Percentiles rank a stretch among this genome's conserved stretches.
phyloP scores from a whole-genome alignment of 108 stramenopile genomes.

The Conticribra weissflogii region DNA sequence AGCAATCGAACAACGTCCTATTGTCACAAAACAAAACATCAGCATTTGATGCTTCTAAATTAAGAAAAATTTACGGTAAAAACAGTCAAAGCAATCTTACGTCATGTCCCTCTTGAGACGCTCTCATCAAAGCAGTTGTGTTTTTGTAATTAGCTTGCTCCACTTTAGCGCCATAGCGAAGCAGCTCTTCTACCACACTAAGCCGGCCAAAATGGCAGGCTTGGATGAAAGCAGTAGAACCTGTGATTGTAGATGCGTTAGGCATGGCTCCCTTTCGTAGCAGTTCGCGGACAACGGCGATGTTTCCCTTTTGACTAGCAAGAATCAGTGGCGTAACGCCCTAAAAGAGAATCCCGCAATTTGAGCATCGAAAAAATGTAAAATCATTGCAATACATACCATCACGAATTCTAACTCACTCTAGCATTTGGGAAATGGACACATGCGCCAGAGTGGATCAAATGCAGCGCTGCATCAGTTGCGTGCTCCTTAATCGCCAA shows the following conservation, averaged over 20 bases:
- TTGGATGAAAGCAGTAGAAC: slow-evolving; percentile 85
- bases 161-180: slow-evolving; percentile 57
- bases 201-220: slow-evolving; percentile 85
- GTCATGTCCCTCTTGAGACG: slow-evolving; percentile 84
- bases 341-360: slow-evolving; percentile 42
- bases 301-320: slow-evolving; percentile 77
- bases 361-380: too few relatives aligned
- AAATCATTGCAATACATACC: neutral
- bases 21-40: neutral
- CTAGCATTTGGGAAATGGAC: slow-evolving; percentile 51
- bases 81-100: slow-evolving; percentile 4
- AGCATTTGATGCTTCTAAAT: neutral
- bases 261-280: slow-evolving; percentile 48
- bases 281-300: slow-evolving; percentile 62
- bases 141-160: slow-evolving; percentile 81
- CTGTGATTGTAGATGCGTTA: slow-evolving; percentile 50
- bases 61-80: neutral
- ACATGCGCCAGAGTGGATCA: slow-evolving; percentile 47
- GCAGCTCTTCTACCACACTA: slow-evolving; percentile 60
- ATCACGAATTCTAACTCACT: slow-evolving; percentile 6
- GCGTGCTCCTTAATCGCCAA: slow-evolving; percentile 45
- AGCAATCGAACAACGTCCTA: slow-evolving; percentile 50
- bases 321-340: slow-evolving; percentile 83
- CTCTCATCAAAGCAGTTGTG: slow-evolving; percentile 90
- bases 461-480: slow-evolving; percentile 42